Percentiles rank a stretch among this genome's conserved stretches.
Evolutionary conservation across 345 rosid genomes (phyloP).

Genomic region (Brassica juncea): DNA sequence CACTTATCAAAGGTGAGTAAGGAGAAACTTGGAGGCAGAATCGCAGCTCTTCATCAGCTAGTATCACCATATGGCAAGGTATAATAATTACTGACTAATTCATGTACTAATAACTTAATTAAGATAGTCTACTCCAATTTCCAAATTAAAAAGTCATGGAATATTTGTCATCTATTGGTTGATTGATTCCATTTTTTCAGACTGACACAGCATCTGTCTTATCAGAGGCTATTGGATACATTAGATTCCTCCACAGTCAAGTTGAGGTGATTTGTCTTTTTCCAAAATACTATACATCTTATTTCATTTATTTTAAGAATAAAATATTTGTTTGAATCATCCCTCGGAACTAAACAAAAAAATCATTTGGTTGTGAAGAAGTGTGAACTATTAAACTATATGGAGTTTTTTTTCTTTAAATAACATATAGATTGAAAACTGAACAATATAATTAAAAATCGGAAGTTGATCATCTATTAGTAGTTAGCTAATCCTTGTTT

Average conservation of each 20-base stretch:
- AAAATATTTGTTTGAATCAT: conserved; percentile 21
- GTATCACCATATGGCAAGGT: conserved; percentile 84
- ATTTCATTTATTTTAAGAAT: conserved; percentile 18
- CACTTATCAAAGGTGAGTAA: conserved; percentile 46
- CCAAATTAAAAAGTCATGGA: not conserved
- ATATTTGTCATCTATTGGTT: conserved; percentile 13
- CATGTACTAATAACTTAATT: conserved; percentile 12
- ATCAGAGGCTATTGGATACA: conserved; percentile 66
- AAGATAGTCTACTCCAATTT: not conserved
- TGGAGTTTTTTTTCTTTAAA: not conserved
- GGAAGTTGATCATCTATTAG: not conserved
- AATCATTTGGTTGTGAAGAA: not conserved
- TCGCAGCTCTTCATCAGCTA: conserved; percentile 68
- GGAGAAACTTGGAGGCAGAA: conserved; percentile 64
- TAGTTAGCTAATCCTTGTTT: not conserved
- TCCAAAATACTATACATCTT: conserved; percentile 29
- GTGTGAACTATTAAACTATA: not conserved
- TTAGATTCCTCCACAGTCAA: conserved; percentile 71
- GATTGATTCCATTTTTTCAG: conserved; percentile 43
- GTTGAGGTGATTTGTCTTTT: conserved; percentile 53
- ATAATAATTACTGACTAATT: conserved; percentile 8
- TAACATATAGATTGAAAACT: not conserved
- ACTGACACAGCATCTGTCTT: conserved; percentile 73
- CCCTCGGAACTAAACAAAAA: conserved; percentile 13
- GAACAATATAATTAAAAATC: not conserved